Base-by-base conservation (phyloP, 2,329 filamentous ascomycete genomes). In the Sporothrix protearum region DNA sequence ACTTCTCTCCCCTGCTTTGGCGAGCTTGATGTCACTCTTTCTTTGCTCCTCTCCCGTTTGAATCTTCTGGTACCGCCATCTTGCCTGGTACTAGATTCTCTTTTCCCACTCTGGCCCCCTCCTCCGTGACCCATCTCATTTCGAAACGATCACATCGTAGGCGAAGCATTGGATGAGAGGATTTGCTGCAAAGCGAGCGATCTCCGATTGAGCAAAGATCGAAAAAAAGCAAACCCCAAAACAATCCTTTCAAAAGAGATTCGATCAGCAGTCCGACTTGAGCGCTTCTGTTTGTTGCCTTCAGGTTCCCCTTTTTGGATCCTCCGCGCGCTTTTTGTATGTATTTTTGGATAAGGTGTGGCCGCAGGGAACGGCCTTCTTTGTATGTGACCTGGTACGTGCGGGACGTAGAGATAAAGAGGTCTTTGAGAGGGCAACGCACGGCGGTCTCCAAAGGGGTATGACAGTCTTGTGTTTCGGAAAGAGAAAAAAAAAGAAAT, bases 331-430 rank as follows among this genome's bases (percentile, higher is more conserved):
- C n/a, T n/a, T n/a, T n/a, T n/a, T n/a, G n/a, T n/a, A n/a, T n/a
- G 22, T 67, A 67, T 67, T 67, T 67, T 67, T 51, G 45, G 64
- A 47, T 8, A 33, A 19, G 45, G 49, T 22, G 19, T 22, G 45
- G 42, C 63, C 28, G 63, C 63, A 67, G 45, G 63, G 63, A 67
- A 51, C 19, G 61, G 22, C 61, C 39, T 47, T 64, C 61, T 64
- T 64, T 64, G 61, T 64, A 39, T 28, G 39, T 47, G 61, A 30
- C 22, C 10, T 14, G 28, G 14, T n/a, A 3, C 28, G 45, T 51
- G 64, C 16, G 16, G 64, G 19, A 22, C 42, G 6, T 3, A 51
- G 28, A 33, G 45, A 67, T 3, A 66, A 14, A 51, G 42, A 30
- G 6, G 4, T 3, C 25, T 49, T 7, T 49, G 19, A 51, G 25